Evolutionary conservation across 2,329 filamentous ascomycete genomes (phyloP), one percentile per base, ranked within the genome.

Genomic region (Pezicula carpinea): DNA sequence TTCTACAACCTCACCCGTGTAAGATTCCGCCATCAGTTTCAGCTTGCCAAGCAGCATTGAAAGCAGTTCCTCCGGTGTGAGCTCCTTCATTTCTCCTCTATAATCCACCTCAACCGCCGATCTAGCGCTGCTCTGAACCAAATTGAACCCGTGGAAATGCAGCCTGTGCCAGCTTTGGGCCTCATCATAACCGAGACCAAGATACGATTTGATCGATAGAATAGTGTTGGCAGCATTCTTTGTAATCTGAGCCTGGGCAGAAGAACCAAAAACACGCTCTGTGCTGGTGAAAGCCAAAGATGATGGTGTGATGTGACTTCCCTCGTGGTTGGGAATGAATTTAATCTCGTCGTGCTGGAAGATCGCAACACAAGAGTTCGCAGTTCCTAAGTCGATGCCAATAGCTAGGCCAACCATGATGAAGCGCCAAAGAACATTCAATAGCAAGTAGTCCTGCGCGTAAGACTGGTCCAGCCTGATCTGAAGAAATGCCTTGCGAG

Each of bases 231-330:
- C 13, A n/a, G 46, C 18, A 39, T 50, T 47, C 4, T 10, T 18
- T 6, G 19, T 6, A 29, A 44, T 46, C 36, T 54, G 50, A 3
- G 50, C 45, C 41, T 44, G 42, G 10, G 54, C 55, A n/a, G 38
- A 19, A 35, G 43, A 47, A 8, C 54, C 55, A 7, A 54, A 35
- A 2, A 57, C 29, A 11, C 26, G 23, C 11, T 43, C 50, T 4
- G 19, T 6, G n/a, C 53, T 29, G 2, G 22, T 35, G 22, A 53
- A 58, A 8, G 53, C 47, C 4, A 59, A 51, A 47, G 48, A 57
- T 3, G 45, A 52, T 39, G 49, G 49, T 8, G 51, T 40, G 3
- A 17, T 8, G 40, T n/a, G 47, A 21, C 43, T 42, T 17, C 47
- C 47, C 44, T 53, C 35, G 17, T 53, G 49, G 43, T 57, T 46